Conservation (phyloP, 805 yeast genomes). For the Kregervanrija pseudodelftensis region DNA sequence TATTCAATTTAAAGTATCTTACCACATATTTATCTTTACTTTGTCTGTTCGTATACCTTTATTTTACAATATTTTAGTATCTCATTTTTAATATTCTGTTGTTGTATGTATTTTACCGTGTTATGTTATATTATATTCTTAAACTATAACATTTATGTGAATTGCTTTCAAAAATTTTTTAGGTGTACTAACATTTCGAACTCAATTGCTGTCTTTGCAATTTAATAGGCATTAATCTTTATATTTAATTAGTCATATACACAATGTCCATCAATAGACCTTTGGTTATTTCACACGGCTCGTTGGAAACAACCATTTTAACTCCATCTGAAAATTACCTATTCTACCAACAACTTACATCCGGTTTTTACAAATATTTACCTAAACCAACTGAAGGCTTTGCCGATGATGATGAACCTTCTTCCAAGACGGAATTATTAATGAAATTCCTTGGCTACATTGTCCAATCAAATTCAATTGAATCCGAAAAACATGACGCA, state of each 20-base stretch:
- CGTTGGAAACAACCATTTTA: conserved; percentile 79
- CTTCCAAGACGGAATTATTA: conserved; percentile 77
- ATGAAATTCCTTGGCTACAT: conserved; percentile 78
- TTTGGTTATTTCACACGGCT: conserved; percentile 73
- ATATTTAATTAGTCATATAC: background rate
- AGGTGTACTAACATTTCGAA: background rate
- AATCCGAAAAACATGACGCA: conserved; percentile 42
- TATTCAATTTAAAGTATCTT: too few relatives aligned
- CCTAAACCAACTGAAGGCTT: conserved; percentile 78
- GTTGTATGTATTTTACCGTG: too few relatives aligned
- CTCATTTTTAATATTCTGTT: too few relatives aligned
- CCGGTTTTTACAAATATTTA: conserved; percentile 71
- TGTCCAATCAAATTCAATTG: conserved; percentile 23
- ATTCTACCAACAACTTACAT: conserved; percentile 79
- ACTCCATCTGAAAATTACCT: conserved; percentile 79
- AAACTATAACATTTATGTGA: background rate
- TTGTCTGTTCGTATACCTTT: too few relatives aligned
- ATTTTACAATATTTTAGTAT: too few relatives aligned
- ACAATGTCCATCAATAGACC: conserved; percentile 50
- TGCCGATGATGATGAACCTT: conserved; percentile 83
- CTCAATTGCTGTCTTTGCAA: background rate
- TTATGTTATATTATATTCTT: too few relatives aligned
- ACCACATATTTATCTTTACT: too few relatives aligned
- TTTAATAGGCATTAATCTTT: background rate
- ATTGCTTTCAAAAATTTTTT: background rate